A percentile compares a stretch with the other conserved stretches of the same genome.
These are phyloP conservation scores for Saccharomycopsis malanga DNA, from an alignment of 805 yeast species.

Conservation along the genomic window DNA sequence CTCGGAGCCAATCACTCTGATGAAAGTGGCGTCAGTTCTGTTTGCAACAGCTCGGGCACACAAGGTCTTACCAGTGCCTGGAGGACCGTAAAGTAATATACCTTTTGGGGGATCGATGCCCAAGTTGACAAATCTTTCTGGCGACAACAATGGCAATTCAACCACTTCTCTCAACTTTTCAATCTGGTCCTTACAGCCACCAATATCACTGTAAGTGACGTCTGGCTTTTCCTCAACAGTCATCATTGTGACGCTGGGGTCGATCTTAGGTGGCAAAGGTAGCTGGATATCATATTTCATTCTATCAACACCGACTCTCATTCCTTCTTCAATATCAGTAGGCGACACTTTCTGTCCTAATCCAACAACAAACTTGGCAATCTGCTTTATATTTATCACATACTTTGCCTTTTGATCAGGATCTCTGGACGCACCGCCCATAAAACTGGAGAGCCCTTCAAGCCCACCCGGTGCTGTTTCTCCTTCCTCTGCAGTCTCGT, in stretches of 20 bases:
- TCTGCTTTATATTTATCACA: constrained; percentile 94
- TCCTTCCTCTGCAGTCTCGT: constrained; percentile 27
- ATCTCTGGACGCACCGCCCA: neutral
- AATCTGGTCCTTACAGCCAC: constrained; percentile 98
- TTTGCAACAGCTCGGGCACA: constrained; percentile 99
- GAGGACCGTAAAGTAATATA: constrained; percentile 92
- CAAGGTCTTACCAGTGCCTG: constrained; percentile 97
- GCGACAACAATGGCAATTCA: constrained; percentile 86
- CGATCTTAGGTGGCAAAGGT: constrained; percentile 96
- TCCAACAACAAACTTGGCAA: constrained; percentile 95
- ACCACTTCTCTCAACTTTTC: constrained; percentile 95
- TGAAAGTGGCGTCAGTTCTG: constrained; percentile 97
- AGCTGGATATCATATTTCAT: constrained; percentile 94
- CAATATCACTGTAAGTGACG: constrained; percentile 96
- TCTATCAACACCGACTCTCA: constrained; percentile 99
- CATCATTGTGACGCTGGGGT: constrained; percentile 99
- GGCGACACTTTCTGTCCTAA: constrained; percentile 96
- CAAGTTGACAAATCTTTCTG: constrained; percentile 91
- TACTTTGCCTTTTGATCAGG: constrained; percentile 68
- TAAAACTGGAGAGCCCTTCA: constrained; percentile 3
- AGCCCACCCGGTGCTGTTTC: constrained; percentile 25
- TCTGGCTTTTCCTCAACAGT: constrained; percentile 99
- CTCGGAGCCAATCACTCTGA: constrained; percentile 97
- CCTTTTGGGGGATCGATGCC: constrained; percentile 99
- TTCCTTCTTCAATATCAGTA: constrained; percentile 98